phyloP scores from a whole-genome alignment of 1,284 basidiomycete species.

The Trichosporon coremiiforme region DNA sequence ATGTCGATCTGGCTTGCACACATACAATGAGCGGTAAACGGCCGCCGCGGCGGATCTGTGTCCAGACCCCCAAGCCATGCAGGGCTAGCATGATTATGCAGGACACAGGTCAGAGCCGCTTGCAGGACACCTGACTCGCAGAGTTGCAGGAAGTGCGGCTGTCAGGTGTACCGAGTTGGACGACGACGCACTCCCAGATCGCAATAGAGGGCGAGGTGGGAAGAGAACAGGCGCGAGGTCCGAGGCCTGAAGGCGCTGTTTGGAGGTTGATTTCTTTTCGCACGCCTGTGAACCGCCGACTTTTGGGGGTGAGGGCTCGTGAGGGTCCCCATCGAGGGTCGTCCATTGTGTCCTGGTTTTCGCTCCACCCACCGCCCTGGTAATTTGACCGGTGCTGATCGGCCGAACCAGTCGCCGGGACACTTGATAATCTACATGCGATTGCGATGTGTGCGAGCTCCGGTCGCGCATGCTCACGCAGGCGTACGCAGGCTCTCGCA shows the following conservation, averaged over 20 bases:
- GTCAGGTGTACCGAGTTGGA: neutral
- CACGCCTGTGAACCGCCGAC: neutral
- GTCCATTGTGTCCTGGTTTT: neutral
- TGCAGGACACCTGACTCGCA: neutral
- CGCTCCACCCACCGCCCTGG: neutral
- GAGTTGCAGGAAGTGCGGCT: neutral
- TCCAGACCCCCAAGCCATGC: neutral
- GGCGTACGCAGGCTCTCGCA: constrained; percentile 11
- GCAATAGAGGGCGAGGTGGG: neutral
- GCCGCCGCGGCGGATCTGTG: constrained; percentile 1
- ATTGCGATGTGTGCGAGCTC: neutral
- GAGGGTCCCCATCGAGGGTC: neutral
- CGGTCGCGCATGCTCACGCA: neutral
- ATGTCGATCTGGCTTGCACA: neutral
- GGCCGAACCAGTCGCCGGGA: constrained; percentile 2
- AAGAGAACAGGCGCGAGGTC: neutral
- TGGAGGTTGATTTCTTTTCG: constrained; percentile 17
- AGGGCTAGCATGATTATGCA: neutral
- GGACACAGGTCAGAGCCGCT: neutral
- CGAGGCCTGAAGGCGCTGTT: neutral
- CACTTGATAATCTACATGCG: neutral
- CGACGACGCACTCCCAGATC: neutral
- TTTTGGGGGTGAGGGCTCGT: neutral
- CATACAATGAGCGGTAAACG: neutral
- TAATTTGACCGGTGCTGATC: constrained; percentile 18